Conservation (phyloP, 148 eudicot species). For the Nepenthes mirabilis region DNA sequence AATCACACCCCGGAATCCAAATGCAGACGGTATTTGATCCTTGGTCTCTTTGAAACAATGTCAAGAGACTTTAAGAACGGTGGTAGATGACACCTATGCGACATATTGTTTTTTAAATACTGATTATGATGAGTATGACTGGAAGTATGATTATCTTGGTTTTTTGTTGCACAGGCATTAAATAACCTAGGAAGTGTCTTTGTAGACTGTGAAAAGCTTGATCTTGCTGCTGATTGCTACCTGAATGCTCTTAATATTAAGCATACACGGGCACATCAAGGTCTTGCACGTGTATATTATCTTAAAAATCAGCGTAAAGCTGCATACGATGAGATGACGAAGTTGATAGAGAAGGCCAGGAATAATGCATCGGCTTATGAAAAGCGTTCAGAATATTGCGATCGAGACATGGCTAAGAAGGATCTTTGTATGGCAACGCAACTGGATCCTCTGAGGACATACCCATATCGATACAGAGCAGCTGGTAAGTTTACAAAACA, state of each 20-base stretch:
- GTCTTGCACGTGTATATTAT: conserved; percentile 74
- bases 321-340: conserved; percentile 93
- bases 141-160: conserved; percentile 2
- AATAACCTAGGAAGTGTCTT: conserved; percentile 86
- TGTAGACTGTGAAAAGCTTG: conserved; percentile 78
- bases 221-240: conserved; percentile 86
- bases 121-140: too few species aligned
- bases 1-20: too few species aligned
- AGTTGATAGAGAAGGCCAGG: conserved; percentile 73
- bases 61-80: background rate
- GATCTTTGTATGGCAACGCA: conserved; percentile 69
- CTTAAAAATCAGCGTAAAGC: conserved; percentile 65
- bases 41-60: background rate
- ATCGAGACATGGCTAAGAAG: conserved; percentile 74
- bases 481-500: conserved; percentile 42
- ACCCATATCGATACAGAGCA: conserved; percentile 87
- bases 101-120: too few species aligned
- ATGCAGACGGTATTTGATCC: too few species aligned
- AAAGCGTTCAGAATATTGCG: conserved; percentile 87
- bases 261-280: conserved; percentile 94
- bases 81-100: background rate
- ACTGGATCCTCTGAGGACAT: conserved; percentile 73
- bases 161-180: conserved; percentile 44
- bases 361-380: conserved; percentile 90
- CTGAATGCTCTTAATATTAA: conserved; percentile 74